Conservation (phyloP, 1,284 basidiomycete species). For the Heliocybe sulcata region DNA sequence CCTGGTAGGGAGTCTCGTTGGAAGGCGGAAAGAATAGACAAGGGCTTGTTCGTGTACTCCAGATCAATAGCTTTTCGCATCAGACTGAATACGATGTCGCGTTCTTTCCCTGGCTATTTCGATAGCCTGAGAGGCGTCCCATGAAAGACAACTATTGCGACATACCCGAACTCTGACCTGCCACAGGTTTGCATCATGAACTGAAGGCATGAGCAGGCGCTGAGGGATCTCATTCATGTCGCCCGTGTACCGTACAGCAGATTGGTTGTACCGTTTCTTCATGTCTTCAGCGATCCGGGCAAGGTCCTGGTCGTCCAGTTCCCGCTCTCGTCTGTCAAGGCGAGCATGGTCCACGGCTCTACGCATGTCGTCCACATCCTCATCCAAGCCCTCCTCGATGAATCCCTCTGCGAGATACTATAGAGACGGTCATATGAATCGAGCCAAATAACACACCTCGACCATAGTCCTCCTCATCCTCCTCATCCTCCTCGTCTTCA, state of each 20-base stretch:
- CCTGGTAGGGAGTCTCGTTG: conserved; percentile 93
- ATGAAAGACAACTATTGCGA: conserved; percentile 5
- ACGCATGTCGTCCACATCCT: conserved; percentile 61
- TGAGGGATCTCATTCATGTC: conserved; percentile 95
- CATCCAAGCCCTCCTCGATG: conserved; percentile 71
- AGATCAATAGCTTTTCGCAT: conserved; percentile 88
- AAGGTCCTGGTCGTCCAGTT: conserved; percentile 79
- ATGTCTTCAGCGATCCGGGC: conserved; percentile 84
- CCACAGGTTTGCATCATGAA: conserved; percentile 95
- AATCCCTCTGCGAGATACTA: conserved; percentile 57
- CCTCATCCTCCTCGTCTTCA: conserved; percentile 93
- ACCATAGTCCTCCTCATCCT: conserved; percentile 81
- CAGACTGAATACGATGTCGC: conserved; percentile 89
- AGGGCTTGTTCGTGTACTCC: conserved; percentile 69
- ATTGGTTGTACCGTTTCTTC: conserved; percentile 73
- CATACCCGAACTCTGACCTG: conserved; percentile 88
- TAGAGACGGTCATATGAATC: conserved; percentile 8
- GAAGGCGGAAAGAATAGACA: conserved; percentile 89
- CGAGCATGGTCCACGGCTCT: conserved; percentile 67
- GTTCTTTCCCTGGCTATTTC: conserved; percentile 79
- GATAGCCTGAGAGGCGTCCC: conserved; percentile 4
- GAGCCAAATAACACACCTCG: conserved; percentile 40
- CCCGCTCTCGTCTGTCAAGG: conserved; percentile 70
- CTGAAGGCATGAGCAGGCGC: conserved; percentile 93
- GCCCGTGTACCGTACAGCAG: conserved; percentile 72